Conservation (phyloP, 371 early-diverging fungal species). For the Mortierella sp. region DNA sequence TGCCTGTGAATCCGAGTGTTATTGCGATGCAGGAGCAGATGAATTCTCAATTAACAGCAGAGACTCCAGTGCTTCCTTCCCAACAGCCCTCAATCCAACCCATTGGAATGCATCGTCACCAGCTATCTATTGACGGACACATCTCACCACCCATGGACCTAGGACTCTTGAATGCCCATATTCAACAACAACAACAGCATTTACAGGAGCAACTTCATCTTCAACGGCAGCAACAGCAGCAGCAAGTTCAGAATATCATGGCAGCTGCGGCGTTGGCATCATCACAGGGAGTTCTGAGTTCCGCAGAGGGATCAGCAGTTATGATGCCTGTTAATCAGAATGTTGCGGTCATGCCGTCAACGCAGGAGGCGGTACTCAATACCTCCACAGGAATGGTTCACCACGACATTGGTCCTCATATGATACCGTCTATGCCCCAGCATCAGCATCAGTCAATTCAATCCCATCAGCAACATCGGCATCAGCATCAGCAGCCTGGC, state of each 20-base stretch:
- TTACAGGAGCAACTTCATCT: constrained; percentile 22
- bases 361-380: constrained; percentile 23
- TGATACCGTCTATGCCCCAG: constrained; percentile 5
- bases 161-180: constrained; percentile 33
- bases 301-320: constrained; percentile 27
- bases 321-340: constrained; percentile 31
- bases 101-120: constrained; percentile 31
- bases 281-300: constrained; percentile 36
- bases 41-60: constrained; percentile 35
- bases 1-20: constrained; percentile 23
- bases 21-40: constrained; percentile 43
- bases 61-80: constrained; percentile 48
- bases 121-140: constrained; percentile 40
- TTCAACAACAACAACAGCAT: constrained; percentile 34
- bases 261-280: constrained; percentile 11
- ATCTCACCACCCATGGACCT: constrained; percentile 20
- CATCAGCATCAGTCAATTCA: no score
- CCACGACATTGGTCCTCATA: no score
- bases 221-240: constrained; percentile 39
- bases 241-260: constrained; percentile 23
- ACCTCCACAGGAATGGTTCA: no score
- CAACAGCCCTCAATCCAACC: constrained; percentile 21
- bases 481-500: no score
- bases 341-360: constrained; percentile 19
- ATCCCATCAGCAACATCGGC: no score